These are phyloP conservation scores for Penicillium fimorum DNA, from an alignment of 495 filamentous ascomycete species.

Conservation along the genomic window DNA sequence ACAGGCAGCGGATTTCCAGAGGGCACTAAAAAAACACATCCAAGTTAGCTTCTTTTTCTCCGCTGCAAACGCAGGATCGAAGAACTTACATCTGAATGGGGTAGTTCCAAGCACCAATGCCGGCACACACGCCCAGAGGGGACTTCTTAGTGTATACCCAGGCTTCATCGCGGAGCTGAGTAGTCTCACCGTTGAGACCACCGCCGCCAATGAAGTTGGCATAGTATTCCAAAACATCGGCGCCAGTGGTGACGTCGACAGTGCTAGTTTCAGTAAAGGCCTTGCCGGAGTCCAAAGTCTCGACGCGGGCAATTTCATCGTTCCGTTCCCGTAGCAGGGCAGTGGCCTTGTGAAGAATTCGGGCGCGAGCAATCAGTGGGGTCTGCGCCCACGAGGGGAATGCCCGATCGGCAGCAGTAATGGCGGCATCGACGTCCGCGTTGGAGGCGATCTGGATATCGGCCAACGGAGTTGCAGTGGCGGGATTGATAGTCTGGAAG, in stretches of 20 bases:
- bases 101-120: slow-evolving; percentile 84
- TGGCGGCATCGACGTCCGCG: slow-evolving; percentile 63
- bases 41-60: not conserved
- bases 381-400: slow-evolving; percentile 68
- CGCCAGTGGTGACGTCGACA: slow-evolving; percentile 71
- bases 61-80: not conserved
- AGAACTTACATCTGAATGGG: slow-evolving; percentile 69
- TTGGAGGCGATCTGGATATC: slow-evolving; percentile 61
- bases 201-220: slow-evolving; percentile 69
- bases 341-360: slow-evolving; percentile 69
- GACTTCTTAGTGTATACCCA: slow-evolving; percentile 76
- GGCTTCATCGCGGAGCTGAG: slow-evolving; percentile 64
- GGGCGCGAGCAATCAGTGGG: slow-evolving; percentile 60
- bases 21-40: slow-evolving; percentile 44
- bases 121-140: slow-evolving; percentile 71
- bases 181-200: slow-evolving; percentile 66
- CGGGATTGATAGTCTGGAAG: slow-evolving; percentile 68
- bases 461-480: slow-evolving; percentile 61
- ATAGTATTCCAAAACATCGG: slow-evolving; percentile 76
- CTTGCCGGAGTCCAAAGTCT: slow-evolving; percentile 74
- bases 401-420: slow-evolving; percentile 58
- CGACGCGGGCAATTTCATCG: slow-evolving; percentile 65
- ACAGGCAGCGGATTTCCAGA: slow-evolving; percentile 83
- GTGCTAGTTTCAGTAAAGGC: slow-evolving; percentile 72
- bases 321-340: slow-evolving; percentile 63